Evolutionary conservation across 345 rosid species (phyloP), one percentile per base, ranked within the genome.

Genomic region (Fremontodendron californicum): DNA sequence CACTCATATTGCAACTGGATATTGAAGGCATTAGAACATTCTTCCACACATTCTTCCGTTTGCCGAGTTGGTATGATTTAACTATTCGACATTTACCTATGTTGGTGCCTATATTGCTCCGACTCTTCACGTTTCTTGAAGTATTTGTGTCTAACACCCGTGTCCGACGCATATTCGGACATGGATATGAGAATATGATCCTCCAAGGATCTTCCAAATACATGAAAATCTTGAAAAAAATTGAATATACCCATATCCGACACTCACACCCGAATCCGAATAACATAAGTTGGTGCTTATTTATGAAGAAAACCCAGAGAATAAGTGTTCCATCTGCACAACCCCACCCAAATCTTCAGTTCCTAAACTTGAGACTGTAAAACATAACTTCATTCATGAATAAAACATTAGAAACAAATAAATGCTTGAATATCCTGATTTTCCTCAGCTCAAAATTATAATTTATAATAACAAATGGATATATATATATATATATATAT

Each of bases 1-100:
- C 98, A 2, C 94, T 96, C 77, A 91, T 96, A 77, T 46, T 93
- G 84, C 89, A 93, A 80, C 84, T 92, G 76, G 99, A 96, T 78
- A 90, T 90, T 23, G 88, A 90, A 42, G 97, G 96, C 79, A 93
- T 85, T 72, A 87, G 97, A 81, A 75, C 90, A 49, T 96, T 95
- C 84, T 93, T 95, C 79, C 87, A 74, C 23, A 87, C 93, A 49
- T 95, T 96, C 93, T 96, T 96, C 82, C 89, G 89, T 61, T 81
- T 96, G 70, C 99, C 99, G 60, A 86, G 80, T 37, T 96, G 99
- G 98, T 93, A 92, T 67, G 82, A 54, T 73, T 76, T 33, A 71
- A 33, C 39, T 33, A 15, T n/a, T 69, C 25, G 57, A 6, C 51
- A 52, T 68, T 23, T 12, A 11, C 63, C n/a, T n/a, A n/a, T n/a